Base-by-base conservation (phyloP, 1,284 basidiomycete species). In the Ceratobasidium sp. region DNA sequence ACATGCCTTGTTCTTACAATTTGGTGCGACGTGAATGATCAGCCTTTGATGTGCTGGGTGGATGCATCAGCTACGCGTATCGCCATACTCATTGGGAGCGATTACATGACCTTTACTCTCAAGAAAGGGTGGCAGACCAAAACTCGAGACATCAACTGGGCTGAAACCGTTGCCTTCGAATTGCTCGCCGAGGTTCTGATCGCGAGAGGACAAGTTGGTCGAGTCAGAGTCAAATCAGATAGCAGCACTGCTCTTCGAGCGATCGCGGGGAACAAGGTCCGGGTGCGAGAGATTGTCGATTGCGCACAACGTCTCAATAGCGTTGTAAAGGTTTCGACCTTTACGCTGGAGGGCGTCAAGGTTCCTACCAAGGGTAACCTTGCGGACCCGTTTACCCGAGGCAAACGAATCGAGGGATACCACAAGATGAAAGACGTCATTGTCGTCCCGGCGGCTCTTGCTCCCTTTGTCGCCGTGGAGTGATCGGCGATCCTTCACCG, bases 151-250 rank as follows among this genome's bases (percentile, higher is more conserved):
- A 35, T 38, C 38, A 65, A 65, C 38, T 65, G 62, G 62, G 62
- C 62, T 25, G 62, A 65, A 43, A 65, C 50, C 20, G 29, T 43
- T 6, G 62, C 49, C 2, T 38, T 65, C 50, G 62, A 65, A 25
- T 50, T 65, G 17, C 32, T 65, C 31, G 50, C 62, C 1, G 49
- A 25, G 47, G 50, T 50, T 17, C 50, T 65, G 13, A 40, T 65
- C 38, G 38, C 62, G 13, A 32, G 50, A 22, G 49, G 49, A 6
- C 50, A 53, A 20, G 45, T 49, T 27, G 62, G 62, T 8, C 32
- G 35, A 6, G 38, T 54, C 25, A 38, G n/a, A 32, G 62, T 65
- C 4, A 17, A 38, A 15, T 65, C 49, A 8, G 50, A 65, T 20
- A 52, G 47, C 25, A 35, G 47, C 8, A 65, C 49, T n/a, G 62